Evolutionary conservation across 1,139 yeast genomes (phyloP), one percentile per base, ranked within the genome.

Genomic region (Arxiozyma heterogenica): DNA sequence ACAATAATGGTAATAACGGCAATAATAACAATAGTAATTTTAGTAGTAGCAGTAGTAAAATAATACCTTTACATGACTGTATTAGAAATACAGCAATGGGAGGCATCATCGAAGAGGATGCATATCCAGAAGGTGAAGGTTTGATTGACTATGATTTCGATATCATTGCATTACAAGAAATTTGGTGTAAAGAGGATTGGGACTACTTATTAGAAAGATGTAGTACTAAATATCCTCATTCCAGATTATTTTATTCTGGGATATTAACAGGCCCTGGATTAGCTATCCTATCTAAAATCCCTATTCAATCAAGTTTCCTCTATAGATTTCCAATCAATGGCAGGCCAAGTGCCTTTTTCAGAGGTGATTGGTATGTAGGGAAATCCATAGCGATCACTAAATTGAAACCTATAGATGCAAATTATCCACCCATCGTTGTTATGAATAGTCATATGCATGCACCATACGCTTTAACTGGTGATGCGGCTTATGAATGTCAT

Each of bases 311-410:
- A 38, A 82, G 96, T 0, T 86, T 85, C 64, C 71, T 93, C 51
- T 86, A 86, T 65, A 73, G 96, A 47, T 93, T 88, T 66, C 95
- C 97, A 0, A 80, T 93, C 57, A 93, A 91, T 69, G 99, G 99
- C 1, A 76, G 96, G 51, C 95, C 98, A 0, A 82, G 91, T 43
- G 98, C 98, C 0, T 84, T 94, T 58, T 86, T 81, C 72, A 73
- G 98, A 56, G 99, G 99, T 34, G 99, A 93, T 69, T 93, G 97
- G 96, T 88, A 80, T 61, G 99, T 94, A 25, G 99, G 99, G 2
- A 93, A 93, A 68, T 80, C 94, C 25, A 80, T 90, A 22, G 87
- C 95, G 0, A 83, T 90, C 2, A 86, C 95, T 0, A 71, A 84
- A 17, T 73, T 91, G 48, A 73, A 74, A 53, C 84, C 86, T 9